Base-by-base conservation (phyloP, 148 eudicot genomes). In the Pharnaceum exiguum region DNA sequence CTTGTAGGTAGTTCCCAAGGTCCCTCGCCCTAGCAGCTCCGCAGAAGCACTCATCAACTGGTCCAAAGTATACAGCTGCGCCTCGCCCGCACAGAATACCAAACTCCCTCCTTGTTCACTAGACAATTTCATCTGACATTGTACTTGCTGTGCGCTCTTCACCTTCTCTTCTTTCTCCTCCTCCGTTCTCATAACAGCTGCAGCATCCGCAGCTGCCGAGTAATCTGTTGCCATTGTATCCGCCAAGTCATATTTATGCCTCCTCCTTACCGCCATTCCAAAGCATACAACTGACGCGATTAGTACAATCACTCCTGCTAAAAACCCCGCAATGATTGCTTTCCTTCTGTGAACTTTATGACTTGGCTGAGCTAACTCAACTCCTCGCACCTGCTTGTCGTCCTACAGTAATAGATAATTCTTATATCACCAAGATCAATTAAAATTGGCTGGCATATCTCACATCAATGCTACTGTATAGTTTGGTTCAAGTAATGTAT, bases 41-140 rank as follows among this genome's bases (percentile, higher is more conserved):
- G 89, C 85, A 4, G 89, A 77, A 0, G 62, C 89, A 13, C 72
- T 75, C 83, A 82, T 82, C 57, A 82, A 47, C 62, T 82, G 86
- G 4, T 82, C 86, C 59, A 82, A 50, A 1, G 76, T 66, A 30
- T 77, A 83, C 19, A 75, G 32, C 68, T 77, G 76, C 48, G 56
- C 35, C 52, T 79, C 89, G 21, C 78, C 82, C 2, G 76, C 89
- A 61, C 89, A 79, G 45, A 79, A 83, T 45, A 77, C 70, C 39
- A 83, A 52, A 9, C 46, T 62, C 64, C 84, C 82, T 21, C 22
- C 79, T 2, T 35, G 52, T 2, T 23, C 62, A 27, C 22, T 40
- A 7, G 23, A 21, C 5, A 35, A 25, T 35, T 25, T 36, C 40
- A 36, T 23, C 16, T 51, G 32, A 10, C 60, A 70, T 17, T 62